phyloP scores from a whole-genome alignment of 2,329 filamentous ascomycete genomes.

The Paraphaeosphaeria sporulosa region DNA sequence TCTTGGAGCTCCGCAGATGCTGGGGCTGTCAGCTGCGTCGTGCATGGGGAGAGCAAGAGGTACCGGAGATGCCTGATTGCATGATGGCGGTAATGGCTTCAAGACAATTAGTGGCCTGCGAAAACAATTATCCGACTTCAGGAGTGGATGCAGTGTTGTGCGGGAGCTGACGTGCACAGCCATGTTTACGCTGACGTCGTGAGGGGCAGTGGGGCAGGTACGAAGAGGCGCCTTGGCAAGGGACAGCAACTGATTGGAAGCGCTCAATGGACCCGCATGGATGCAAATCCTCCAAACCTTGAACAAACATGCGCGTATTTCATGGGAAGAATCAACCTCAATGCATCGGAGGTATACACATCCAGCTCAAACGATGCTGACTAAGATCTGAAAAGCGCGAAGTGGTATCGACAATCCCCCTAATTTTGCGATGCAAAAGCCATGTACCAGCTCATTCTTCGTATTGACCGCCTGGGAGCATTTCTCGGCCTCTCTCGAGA shows the following conservation, averaged over 20 bases:
- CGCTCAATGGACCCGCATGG: not conserved
- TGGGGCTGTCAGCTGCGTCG: constrained; percentile 10
- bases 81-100: constrained; percentile 55
- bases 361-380: not conserved
- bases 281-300: constrained; percentile 4
- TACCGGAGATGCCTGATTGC: constrained; percentile 83
- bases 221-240: constrained; percentile 23
- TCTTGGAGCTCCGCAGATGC: constrained; percentile 79
- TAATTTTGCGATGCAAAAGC: not conserved
- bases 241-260: not conserved
- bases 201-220: constrained; percentile 33
- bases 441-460: constrained; percentile 53
- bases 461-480: constrained; percentile 56
- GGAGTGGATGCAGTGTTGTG: not conserved
- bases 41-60: not conserved
- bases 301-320: not conserved
- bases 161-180: constrained; percentile 6
- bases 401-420: not conserved
- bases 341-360: not conserved
- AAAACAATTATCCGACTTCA: not conserved
- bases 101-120: not conserved
- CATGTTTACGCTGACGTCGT: constrained; percentile 35
- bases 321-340: not conserved
- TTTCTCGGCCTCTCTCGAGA: constrained; percentile 57
- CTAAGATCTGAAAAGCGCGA: not conserved